Evolutionary conservation across 805 yeast genomes (phyloP).

Genomic region (Lachancea mirantina): DNA sequence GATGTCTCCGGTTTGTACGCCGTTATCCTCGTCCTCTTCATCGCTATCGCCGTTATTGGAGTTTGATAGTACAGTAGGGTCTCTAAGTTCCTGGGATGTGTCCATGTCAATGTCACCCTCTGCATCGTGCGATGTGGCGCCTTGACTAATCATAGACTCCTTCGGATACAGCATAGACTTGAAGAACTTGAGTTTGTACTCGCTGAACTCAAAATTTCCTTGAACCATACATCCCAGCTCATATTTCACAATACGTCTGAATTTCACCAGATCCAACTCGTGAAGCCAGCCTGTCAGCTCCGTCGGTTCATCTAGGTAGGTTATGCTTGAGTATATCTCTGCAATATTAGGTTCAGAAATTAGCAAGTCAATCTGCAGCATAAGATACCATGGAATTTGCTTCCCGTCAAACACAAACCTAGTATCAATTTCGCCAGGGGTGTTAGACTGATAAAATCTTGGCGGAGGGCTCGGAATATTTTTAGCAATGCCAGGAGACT

Average conservation of each 20-base stretch:
- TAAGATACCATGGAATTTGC: constrained; percentile 57
- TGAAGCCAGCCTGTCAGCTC: constrained; percentile 66
- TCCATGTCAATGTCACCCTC: constrained; percentile 25
- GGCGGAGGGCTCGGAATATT: constrained; percentile 29
- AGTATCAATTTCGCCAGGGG: constrained; percentile 33
- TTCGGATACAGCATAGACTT: constrained; percentile 39
- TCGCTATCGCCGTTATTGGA: constrained; percentile 13
- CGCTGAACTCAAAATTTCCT: constrained; percentile 41
- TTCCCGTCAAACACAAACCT: constrained; percentile 65
- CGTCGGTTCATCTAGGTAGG: constrained; percentile 42
- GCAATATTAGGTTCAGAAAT: constrained; percentile 55
- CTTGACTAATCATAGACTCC: constrained; percentile 31
- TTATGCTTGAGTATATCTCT: constrained; percentile 37
- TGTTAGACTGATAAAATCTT: constrained; percentile 28
- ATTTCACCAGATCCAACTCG: constrained; percentile 50
- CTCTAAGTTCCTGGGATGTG: constrained; percentile 7
- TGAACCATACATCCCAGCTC: constrained; percentile 57
- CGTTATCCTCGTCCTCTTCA: constrained; percentile 26
- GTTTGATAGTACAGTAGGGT: constrained; percentile 5
- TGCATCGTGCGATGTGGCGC: constrained; percentile 18
- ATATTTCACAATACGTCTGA: constrained; percentile 64
- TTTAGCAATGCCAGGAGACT: constrained; percentile 23
- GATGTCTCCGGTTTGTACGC: constrained; percentile 28
- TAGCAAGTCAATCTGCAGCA: constrained; percentile 75
- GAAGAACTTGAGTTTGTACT: constrained; percentile 31